Evolutionary conservation across 192 early-diverging fungal species (phyloP), one percentile per base, ranked within the genome.

Genomic region (Chytriomyces hyalinus): DNA sequence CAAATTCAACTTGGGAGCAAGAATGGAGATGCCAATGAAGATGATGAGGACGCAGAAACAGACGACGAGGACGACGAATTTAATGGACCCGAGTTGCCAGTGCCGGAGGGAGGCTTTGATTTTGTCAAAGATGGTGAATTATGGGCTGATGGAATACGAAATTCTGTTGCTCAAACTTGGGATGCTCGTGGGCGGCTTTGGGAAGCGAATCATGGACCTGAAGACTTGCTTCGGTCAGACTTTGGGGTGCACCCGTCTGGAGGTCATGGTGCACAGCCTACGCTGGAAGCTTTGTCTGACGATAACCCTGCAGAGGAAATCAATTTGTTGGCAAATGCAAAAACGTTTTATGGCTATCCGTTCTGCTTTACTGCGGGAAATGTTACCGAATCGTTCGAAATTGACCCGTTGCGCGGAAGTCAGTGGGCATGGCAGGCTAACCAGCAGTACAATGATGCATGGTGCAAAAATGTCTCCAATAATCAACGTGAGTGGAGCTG

Each of bases 61-160:
- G 20, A 20, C 20, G 53, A 57, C 53, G 53, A 57, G 13, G 53
- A 57, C 0, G 53, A 20, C 5, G 53, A 57, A 57, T 15, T 24
- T 45, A 49, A 71, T 15, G 22, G 48, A 24, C 26, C 26, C 9
- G 60, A 48, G 13, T 43, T 65, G 8, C 24, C 59, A 15, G 17
- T 51, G 36, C 62, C 73, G 26, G 65, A 65, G 24, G 46, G 26
- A 8, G 73, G 73, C 7, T 66, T 70, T 24, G 73, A 75, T 50
- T 75, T 75, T 66, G 45, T 71, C 48, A 22, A 50, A 51, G 69
- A 71, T 26, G 69, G 69, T 51, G 61, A 76, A 51, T 9, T 76
- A n/a, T 80, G 75, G 75, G 84, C 81, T 0, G 84, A 85, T 53
- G 84, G 84, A 5, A 13, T 81, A 46, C 76, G 84, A n/a, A 85